phyloP scores from a whole-genome alignment of 2,329 filamentous ascomycete genomes.

The Neoarthrinium moseri region DNA sequence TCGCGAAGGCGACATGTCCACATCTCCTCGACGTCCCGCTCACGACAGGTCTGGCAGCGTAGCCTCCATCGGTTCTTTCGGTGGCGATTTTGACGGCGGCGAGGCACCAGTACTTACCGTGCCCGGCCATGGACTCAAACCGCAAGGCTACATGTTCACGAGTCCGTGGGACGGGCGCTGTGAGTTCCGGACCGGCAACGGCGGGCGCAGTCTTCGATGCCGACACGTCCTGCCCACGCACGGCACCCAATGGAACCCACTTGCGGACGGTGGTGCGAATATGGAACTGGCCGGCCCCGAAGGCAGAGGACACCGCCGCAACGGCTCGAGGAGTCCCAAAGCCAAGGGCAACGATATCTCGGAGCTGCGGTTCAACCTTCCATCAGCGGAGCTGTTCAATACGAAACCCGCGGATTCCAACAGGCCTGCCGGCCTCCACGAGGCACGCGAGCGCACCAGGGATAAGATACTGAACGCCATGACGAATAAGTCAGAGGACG shows the following conservation, averaged over 20 bases:
- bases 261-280: constrained; percentile 32
- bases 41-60: constrained; percentile 30
- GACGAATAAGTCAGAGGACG: constrained; percentile 29
- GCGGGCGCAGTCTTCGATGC: constrained; percentile 73
- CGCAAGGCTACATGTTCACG: constrained; percentile 71
- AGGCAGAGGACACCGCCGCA: constrained; percentile 26
- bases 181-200: constrained; percentile 77
- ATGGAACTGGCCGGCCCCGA: constrained; percentile 24
- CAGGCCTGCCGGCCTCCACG: constrained; percentile 3
- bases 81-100: constrained; percentile 25
- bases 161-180: constrained; percentile 88
- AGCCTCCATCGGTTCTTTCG: constrained; percentile 32
- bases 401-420: constrained; percentile 23
- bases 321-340: constrained; percentile 24
- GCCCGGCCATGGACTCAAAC: constrained; percentile 47
- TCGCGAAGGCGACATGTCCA: constrained; percentile 21
- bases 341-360: constrained; percentile 52
- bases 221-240: constrained; percentile 64
- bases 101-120: constrained; percentile 34
- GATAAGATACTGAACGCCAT: constrained; percentile 29
- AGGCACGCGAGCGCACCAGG: constrained; percentile 11
- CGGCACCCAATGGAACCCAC: constrained; percentile 39
- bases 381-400: constrained; percentile 51
- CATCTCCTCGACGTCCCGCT: constrained; percentile 24
- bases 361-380: constrained; percentile 88